Evolutionary conservation across 306 rosid genomes (phyloP).

Genomic region (Albizia julibrissin): DNA sequence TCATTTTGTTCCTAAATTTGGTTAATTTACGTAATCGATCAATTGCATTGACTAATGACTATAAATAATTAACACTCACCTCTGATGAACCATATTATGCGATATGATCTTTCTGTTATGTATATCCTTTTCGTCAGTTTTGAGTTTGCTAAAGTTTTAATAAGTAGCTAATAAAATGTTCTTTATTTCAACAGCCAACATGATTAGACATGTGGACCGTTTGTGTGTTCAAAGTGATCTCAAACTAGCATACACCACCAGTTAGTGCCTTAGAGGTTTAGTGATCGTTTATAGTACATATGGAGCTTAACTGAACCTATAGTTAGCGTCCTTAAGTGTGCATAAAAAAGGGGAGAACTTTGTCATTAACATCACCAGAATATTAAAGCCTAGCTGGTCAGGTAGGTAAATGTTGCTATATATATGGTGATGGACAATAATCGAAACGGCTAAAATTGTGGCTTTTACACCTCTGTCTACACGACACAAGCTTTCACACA

Average conservation of each 20-base stretch:
- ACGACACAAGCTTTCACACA: background rate
- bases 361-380: conserved; percentile 26
- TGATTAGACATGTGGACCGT: conserved; percentile 91
- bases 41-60: conserved; percentile 32
- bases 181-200: conserved; percentile 85
- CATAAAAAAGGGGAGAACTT: conserved; percentile 1
- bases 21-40: conserved; percentile 13
- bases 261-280: conserved; percentile 34
- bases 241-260: conserved; percentile 30
- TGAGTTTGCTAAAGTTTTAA: conserved; percentile 51
- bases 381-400: background rate
- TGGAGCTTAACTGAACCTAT: conserved; percentile 22
- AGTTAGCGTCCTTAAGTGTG: background rate
- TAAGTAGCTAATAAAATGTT: conserved; percentile 39
- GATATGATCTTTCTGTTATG: background rate
- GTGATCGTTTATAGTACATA: background rate
- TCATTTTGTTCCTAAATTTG: conserved; percentile 12
- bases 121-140: conserved; percentile 17
- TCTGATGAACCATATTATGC: conserved; percentile 30
- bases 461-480: conserved; percentile 27
- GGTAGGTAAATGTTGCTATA: background rate
- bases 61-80: conserved; percentile 23
- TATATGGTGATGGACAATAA: background rate
- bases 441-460: conserved; percentile 14
- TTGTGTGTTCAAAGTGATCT: conserved; percentile 44